Conservation (phyloP, 2,329 filamentous ascomycete species). For the Diaporthe citrichinensis region DNA sequence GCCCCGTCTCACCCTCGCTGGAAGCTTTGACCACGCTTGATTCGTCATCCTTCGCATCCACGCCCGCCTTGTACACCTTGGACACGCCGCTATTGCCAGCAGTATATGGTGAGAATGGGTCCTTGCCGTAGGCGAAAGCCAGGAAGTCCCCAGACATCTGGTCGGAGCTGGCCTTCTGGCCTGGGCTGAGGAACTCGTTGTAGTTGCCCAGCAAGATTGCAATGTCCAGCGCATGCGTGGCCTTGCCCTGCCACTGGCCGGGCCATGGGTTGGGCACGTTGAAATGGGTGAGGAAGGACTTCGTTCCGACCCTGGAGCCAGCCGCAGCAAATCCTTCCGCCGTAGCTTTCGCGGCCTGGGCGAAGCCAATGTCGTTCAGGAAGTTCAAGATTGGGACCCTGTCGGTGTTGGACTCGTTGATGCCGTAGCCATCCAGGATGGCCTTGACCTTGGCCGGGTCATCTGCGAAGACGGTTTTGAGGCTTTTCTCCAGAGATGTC, state of each 20-base stretch:
- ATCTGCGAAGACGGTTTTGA: constrained; percentile 31
- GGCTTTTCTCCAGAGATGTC: constrained; percentile 17
- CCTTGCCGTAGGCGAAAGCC: constrained; percentile 54
- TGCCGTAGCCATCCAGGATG: constrained; percentile 29
- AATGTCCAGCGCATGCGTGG: constrained; percentile 61
- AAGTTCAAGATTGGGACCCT: constrained; percentile 31
- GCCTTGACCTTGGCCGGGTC: constrained; percentile 8
- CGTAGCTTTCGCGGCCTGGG: constrained; percentile 17
- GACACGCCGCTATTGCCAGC: constrained; percentile 8
- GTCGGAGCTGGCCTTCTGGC: constrained; percentile 50
- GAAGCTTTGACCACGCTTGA: constrained; percentile 8
- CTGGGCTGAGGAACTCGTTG: constrained; percentile 52
- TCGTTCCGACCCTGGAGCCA: constrained; percentile 12
- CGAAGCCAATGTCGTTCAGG: constrained; percentile 39
- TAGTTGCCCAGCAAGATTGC: constrained; percentile 62
- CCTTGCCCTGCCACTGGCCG: constrained; percentile 56
- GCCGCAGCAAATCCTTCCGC: constrained; percentile 33
- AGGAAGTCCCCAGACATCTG: constrained; percentile 55
- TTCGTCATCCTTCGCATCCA: constrained; percentile 31
- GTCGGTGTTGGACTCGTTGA: constrained; percentile 31
- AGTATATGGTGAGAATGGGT: constrained; percentile 40
- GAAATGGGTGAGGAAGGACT: constrained; percentile 51
- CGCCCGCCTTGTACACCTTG: constrained; percentile 37
- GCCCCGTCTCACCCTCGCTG: constrained; percentile 16
- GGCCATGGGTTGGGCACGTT: constrained; percentile 64